phyloP scores from a whole-genome alignment of 1,284 basidiomycete genomes.

The Stereum hirsutum region DNA sequence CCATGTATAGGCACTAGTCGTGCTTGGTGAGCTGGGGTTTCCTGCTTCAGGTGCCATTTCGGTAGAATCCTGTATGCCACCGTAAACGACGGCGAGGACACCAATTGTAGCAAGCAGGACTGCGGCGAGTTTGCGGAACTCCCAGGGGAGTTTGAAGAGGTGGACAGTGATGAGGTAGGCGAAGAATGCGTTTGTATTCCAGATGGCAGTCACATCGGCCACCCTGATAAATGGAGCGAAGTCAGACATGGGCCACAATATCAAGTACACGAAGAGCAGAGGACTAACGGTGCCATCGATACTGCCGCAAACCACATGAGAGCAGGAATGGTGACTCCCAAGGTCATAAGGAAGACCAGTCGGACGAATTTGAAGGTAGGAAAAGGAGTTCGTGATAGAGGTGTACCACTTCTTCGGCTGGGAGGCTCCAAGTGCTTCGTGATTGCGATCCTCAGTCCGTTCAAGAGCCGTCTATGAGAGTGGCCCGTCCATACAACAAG shows the following conservation, averaged over 20 bases:
- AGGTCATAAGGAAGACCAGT: conserved; percentile 40
- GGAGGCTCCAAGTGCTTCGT: conserved; percentile 39
- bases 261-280: background rate
- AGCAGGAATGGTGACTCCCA: conserved; percentile 51
- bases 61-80: conserved; percentile 36
- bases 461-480: conserved; percentile 34
- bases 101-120: conserved; percentile 72
- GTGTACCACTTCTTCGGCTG: conserved; percentile 12
- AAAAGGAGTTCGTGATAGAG: conserved; percentile 22
- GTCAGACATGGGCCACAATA: background rate
- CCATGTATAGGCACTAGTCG: background rate
- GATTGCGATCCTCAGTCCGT: conserved; percentile 42
- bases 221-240: conserved; percentile 32
- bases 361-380: conserved; percentile 34
- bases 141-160: conserved; percentile 51
- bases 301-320: conserved; percentile 70
- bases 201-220: conserved; percentile 74
- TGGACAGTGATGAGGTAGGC: conserved; percentile 66
- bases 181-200: conserved; percentile 83
- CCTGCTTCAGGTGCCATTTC: background rate
- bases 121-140: conserved; percentile 50
- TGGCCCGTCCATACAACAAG: conserved; percentile 38
- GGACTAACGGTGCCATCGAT: conserved; percentile 53
- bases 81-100: conserved; percentile 68
- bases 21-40: background rate